Base-by-base conservation (phyloP, 1,284 basidiomycete genomes). In the Fomitopsis schrenkii region DNA sequence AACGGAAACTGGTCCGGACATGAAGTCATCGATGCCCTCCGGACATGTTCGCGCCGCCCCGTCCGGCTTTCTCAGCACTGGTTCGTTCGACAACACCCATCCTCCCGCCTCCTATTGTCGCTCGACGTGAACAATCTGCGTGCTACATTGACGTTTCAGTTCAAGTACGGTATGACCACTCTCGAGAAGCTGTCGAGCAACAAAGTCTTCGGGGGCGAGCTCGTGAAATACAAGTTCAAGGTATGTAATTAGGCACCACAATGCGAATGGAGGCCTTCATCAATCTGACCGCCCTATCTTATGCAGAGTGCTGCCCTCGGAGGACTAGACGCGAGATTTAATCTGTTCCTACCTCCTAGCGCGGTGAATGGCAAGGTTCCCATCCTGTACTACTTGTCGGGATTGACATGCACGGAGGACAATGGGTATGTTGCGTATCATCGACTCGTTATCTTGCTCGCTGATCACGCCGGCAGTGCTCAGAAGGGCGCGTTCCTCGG, bases 341-440 rank as follows among this genome's bases (percentile, higher is more conserved):
- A 98, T 75, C 78, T 99, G 66, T 99, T 93, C 76, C 71, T 98
- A 2, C 97, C 97, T 3, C 80, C 82, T 22, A 82, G 83, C 56
- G 84, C 89, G 1, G 67, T 77, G 55, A 69, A 76, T 42, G 70
- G 73, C 64, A 88, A 91, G 64, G 91, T 90, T 0, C 95, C 96
- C 0, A 79, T 97, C 2, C 80, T 99, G 8, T 84, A 93, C 68
- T 99, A 95, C 75, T 88, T 99, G 53, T 89, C 96, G 2, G 97
- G 97, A 2, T 75, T 99, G 60, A 95, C 94, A 0, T 99, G 97
- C 77, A 98, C 88, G 15, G 97, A 98, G 74, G 97, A 98, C 74
- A 98, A 94, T 62, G 97, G 88, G 90, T 91, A 70, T 62, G 82
- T 68, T 33, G 44, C 26, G 14, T 48, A 46, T 62, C 19, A 22